A percentile compares a stretch with the other conserved stretches of the same genome.
These are phyloP conservation scores for Monosporascus sp. DNA, from an alignment of 2,329 filamentous ascomycete species.

Conservation along the genomic window DNA sequence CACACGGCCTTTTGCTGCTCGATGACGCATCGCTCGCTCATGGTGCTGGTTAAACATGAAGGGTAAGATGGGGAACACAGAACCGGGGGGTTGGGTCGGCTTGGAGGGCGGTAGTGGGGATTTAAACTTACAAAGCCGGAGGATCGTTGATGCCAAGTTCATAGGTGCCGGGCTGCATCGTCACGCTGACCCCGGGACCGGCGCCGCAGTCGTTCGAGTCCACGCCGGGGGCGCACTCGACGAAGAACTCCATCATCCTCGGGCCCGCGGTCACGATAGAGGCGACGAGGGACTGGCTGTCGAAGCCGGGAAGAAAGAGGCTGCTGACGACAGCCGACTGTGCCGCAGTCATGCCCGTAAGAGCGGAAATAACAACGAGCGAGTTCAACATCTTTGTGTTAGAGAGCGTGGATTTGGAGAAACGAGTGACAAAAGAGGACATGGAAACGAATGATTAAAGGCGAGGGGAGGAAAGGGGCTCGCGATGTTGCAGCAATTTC, in stretches of 20 bases:
- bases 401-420: no score
- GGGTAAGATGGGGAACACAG: background rate
- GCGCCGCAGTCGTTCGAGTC: conserved; percentile 2
- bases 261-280: conserved; percentile 1
- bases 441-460: background rate
- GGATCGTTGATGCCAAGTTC: background rate
- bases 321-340: background rate
- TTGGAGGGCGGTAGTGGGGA: background rate
- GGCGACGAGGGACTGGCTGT: conserved; percentile 2
- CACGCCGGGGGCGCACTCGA: conserved; percentile 1
- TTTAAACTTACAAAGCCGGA: conserved; percentile 2
- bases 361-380: background rate
- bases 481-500: no score
- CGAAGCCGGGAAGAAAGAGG: conserved; percentile 2
- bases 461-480: no score
- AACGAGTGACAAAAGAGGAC: background rate
- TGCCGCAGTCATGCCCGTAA: conserved; percentile 1
- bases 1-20: conserved; percentile 2
- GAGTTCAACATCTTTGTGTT: background rate
- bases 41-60: background rate
- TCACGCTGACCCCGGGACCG: conserved; percentile 3
- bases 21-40: conserved; percentile 1
- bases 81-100: no score
- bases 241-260: conserved; percentile 1
- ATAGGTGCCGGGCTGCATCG: conserved; percentile 4